Conservation (phyloP, 169 alveolate species). For the Eimeria maxima region DNA sequence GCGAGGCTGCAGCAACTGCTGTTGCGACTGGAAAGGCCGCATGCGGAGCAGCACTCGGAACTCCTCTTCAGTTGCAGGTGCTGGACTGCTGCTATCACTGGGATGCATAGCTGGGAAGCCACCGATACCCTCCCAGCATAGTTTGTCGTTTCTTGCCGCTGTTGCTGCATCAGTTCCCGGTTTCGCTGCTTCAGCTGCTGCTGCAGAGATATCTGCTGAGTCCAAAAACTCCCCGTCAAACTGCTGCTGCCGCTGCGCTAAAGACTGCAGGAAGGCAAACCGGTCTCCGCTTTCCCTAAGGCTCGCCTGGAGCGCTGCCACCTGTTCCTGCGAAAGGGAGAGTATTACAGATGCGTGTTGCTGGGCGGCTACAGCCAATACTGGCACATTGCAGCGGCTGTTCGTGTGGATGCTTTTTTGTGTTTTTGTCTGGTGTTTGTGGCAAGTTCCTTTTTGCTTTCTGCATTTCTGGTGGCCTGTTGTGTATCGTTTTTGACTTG, state of each 20-base stretch:
- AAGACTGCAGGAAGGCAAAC: constrained; percentile 40
- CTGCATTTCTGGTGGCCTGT: not conserved
- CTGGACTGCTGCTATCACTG: not conserved
- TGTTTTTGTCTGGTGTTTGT: not conserved
- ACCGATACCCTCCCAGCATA: not conserved
- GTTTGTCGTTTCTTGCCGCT: not conserved
- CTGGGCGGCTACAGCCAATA: not conserved
- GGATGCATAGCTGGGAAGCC: not conserved
- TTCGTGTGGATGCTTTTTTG: not conserved
- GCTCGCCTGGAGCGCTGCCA: constrained; percentile 58
- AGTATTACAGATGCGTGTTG: not conserved
- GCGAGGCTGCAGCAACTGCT: not conserved
- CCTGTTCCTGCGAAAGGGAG: not conserved
- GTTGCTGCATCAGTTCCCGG: not conserved
- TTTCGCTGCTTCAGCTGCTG: not conserved
- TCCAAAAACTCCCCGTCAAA: not conserved
- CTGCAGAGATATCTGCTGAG: not conserved
- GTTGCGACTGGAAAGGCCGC: not conserved
- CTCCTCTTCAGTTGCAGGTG: not conserved
- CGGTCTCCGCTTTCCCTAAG: constrained; percentile 42
- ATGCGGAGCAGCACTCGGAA: constrained; percentile 34
- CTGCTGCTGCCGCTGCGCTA: constrained; percentile 43
- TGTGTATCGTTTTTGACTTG: not conserved
- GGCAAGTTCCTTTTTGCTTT: not conserved
- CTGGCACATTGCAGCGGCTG: not conserved